These are phyloP conservation scores for Mycosphaerella arachidis DNA, from an alignment of 2,329 filamentous ascomycete species.

Conservation along the genomic window DNA sequence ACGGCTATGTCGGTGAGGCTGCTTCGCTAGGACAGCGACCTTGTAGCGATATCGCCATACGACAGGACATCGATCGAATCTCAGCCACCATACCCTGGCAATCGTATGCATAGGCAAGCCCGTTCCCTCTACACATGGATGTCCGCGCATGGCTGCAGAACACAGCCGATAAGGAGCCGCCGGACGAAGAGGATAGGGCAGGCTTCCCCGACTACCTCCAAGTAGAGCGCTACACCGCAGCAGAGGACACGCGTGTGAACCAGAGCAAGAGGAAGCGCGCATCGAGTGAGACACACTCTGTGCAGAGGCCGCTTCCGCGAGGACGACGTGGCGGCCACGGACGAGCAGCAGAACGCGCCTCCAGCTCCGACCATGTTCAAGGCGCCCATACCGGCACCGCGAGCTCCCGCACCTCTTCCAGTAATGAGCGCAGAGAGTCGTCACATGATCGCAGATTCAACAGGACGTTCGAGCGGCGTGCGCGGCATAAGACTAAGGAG, in stretches of 20 bases:
- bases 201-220: slow-evolving; percentile 24
- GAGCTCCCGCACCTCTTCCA: slow-evolving; percentile 6
- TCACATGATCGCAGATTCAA: slow-evolving; percentile 2
- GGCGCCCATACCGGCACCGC: slow-evolving; percentile 4
- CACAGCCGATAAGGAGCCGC: slow-evolving; percentile 35
- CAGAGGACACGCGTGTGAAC: slow-evolving; percentile 14
- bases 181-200: slow-evolving; percentile 24
- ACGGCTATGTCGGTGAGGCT: slow-evolving; percentile 8
- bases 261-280: slow-evolving; percentile 32
- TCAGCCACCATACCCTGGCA: slow-evolving; percentile 8
- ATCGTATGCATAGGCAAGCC: slow-evolving; percentile 2
- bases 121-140: slow-evolving; percentile 36
- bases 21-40: background rate
- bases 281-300: slow-evolving; percentile 33
- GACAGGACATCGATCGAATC: background rate
- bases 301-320: background rate
- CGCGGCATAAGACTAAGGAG: slow-evolving; percentile 44
- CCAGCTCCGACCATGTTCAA: slow-evolving; percentile 14
- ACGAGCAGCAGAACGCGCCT: slow-evolving; percentile 5
- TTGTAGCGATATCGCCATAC: background rate
- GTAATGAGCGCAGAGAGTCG: background rate
- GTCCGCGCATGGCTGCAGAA: slow-evolving; percentile 44
- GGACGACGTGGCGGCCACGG: background rate
- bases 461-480: slow-evolving; percentile 39
- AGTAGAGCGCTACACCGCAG: slow-evolving; percentile 18